Evolutionary conservation across 192 early-diverging fungal species (phyloP).

Genomic region (Mortierella alpina): DNA sequence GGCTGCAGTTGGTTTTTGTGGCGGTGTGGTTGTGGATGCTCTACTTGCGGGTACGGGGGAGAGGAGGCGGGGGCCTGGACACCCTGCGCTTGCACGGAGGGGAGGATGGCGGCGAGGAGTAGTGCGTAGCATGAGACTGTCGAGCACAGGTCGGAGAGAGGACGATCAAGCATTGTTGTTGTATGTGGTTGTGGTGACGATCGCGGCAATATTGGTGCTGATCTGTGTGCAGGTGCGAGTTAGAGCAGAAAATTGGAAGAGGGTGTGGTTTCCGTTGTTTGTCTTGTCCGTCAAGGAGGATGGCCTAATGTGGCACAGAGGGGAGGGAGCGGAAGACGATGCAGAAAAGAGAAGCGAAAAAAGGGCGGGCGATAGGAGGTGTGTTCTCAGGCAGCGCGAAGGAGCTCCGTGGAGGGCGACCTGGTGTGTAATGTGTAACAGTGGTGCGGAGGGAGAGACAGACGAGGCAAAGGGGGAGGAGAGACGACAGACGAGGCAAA

Average conservation of each 20-base stretch:
- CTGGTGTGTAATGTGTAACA: too few relatives aligned
- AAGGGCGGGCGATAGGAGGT: not conserved
- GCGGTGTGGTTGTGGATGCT: too few relatives aligned
- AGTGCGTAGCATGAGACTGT: slow-evolving; percentile 51
- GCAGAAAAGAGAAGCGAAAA: not conserved
- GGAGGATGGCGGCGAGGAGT: slow-evolving; percentile 40
- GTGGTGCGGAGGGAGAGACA: too few relatives aligned
- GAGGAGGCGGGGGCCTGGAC: slow-evolving; percentile 9
- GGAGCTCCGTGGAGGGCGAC: too few relatives aligned
- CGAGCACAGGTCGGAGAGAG: slow-evolving; percentile 37
- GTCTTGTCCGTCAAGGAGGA: too few relatives aligned
- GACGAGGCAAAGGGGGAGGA: not conserved
- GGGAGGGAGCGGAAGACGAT: not conserved
- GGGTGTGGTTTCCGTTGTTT: not conserved
- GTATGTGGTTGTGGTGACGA: too few relatives aligned
- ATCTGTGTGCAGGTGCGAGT: not conserved
- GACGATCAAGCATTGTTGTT: slow-evolving; percentile 24
- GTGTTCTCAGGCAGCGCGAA: too few relatives aligned
- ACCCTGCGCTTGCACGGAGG: slow-evolving; percentile 36
- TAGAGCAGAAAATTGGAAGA: not conserved
- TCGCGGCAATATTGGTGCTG: too few relatives aligned
- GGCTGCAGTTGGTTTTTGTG: not conserved
- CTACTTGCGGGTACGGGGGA: not conserved
- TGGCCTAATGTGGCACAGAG: not conserved
- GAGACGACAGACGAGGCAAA: not conserved